phyloP scores from a whole-genome alignment of 345 rosid genomes.

The Crucihimalaya himalaica region DNA sequence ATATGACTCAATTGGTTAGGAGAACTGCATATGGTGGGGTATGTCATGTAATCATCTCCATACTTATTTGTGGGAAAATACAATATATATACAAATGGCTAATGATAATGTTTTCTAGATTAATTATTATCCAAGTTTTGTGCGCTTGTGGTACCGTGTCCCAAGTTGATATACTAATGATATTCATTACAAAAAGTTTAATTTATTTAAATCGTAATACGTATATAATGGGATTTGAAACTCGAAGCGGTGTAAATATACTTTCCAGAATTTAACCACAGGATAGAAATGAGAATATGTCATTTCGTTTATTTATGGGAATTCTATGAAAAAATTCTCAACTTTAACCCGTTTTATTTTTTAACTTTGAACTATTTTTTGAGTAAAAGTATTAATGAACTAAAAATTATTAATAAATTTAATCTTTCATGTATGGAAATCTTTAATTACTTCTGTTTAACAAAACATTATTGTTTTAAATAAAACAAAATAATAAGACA shows the following conservation, averaged over 20 bases:
- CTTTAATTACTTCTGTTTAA: too few relatives aligned
- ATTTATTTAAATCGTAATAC: too few relatives aligned
- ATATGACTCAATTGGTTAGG: conserved; percentile 11
- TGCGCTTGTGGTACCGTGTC: conserved; percentile 35
- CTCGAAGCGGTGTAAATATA: not conserved
- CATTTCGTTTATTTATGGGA: not conserved
- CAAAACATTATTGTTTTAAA: too few relatives aligned
- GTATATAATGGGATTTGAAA: not conserved
- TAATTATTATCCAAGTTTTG: conserved; percentile 29
- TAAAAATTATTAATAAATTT: too few relatives aligned
- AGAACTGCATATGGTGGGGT: conserved; percentile 40
- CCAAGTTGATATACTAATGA: conserved; percentile 25
- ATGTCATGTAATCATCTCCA: conserved; percentile 36
- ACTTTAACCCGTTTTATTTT: too few relatives aligned
- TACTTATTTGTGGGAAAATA: conserved; percentile 17
- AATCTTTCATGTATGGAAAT: too few relatives aligned
- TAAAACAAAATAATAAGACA: too few relatives aligned
- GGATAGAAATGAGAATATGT: not conserved
- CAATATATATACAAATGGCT: conserved; percentile 22
- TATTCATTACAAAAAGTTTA: not conserved
- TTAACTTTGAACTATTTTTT: too few relatives aligned
- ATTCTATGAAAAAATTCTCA: too few relatives aligned
- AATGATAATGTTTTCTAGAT: conserved; percentile 30
- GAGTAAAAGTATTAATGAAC: too few relatives aligned
- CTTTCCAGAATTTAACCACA: not conserved